Evolutionary conservation across 192 early-diverging fungal species (phyloP), one percentile per base, ranked within the genome.

Genomic region (Rhizoclosmatium globosum): DNA sequence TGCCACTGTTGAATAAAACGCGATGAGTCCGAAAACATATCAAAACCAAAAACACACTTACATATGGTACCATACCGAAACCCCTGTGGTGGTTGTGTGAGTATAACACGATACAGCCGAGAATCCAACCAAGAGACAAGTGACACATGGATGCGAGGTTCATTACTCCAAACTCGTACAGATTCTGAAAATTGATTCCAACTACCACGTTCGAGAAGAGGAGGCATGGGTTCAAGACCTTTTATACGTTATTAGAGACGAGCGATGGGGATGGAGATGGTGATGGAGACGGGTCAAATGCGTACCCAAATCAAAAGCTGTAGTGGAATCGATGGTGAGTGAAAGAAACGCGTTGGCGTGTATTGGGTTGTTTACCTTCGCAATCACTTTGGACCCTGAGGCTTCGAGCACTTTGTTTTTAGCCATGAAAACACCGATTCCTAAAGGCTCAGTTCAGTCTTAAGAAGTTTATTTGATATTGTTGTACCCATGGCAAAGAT

Each of bases 401-500:
- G 62, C 61, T n/a, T 62, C 50, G 39, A 77, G 64, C 7, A 65
- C 47, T 19, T 57, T 47, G 38, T 48, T n/a, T 44, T 50, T 68
- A 3, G 75, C 46, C 62, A 77, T 66, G 23, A 68, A 17, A 31
- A 77, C 15, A 7, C 75, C 75, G 38, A 77, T 67, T 39, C 75
- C 74, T 75, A 57, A 38, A 1, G 6, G 67, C n/a, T 17, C 59
- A 65, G 45, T 41, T 45, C 1, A 65, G 47, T 61, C 31, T 46
- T 13, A 31, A n/a, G 43, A 17, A n/a, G 9, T 65, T 17, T 57
- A 15, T 56, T 7, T n/a, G 47, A 47, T 17, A 11, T 9, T 17
- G 42, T 21, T 11, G 68, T 64, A 75, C 76, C 77, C 77, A 78
- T 78, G 4, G 58, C 57, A 53, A 68, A 45, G n/a, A 78, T 21